Evolutionary conservation across 2,329 filamentous ascomycete species (phyloP).

Genomic region (Xylaria sp.): DNA sequence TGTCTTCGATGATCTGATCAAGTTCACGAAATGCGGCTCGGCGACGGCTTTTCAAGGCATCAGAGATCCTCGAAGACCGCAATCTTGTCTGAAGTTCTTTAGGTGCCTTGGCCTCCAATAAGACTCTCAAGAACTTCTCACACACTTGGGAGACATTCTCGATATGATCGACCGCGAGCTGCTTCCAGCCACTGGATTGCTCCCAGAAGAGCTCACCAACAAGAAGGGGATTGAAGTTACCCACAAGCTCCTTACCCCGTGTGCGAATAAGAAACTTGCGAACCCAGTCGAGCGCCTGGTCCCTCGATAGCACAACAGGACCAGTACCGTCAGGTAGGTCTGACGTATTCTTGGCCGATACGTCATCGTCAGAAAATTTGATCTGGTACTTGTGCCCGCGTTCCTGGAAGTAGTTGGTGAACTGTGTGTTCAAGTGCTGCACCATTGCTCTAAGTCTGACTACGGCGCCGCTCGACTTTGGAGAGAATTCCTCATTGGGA

Average conservation of each 20-base stretch:
- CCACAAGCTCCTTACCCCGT: constrained; percentile 45
- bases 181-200: constrained; percentile 44
- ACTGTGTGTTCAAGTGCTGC: constrained; percentile 13
- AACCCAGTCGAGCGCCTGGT: constrained; percentile 10
- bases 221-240: constrained; percentile 47
- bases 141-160: neutral
- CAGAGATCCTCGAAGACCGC: neutral
- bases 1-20: constrained; percentile 37
- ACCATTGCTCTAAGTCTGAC: constrained; percentile 38
- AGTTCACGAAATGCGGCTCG: constrained; percentile 35
- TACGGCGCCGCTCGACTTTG: constrained; percentile 22
- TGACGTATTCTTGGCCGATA: constrained; percentile 31
- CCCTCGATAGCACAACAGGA: neutral
- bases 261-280: constrained; percentile 7
- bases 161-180: constrained; percentile 35
- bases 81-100: constrained; percentile 7
- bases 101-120: constrained; percentile 5
- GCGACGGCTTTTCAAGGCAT: constrained; percentile 1
- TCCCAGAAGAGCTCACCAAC: constrained; percentile 48
- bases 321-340: neutral
- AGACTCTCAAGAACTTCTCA: constrained; percentile 1
- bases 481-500: constrained; percentile 24
- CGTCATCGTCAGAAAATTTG: neutral
- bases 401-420: neutral
- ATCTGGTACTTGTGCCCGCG: constrained; percentile 27